Evolutionary conservation across 2,329 filamentous ascomycete species (phyloP).

Genomic region (Sporothrix mexicana): DNA sequence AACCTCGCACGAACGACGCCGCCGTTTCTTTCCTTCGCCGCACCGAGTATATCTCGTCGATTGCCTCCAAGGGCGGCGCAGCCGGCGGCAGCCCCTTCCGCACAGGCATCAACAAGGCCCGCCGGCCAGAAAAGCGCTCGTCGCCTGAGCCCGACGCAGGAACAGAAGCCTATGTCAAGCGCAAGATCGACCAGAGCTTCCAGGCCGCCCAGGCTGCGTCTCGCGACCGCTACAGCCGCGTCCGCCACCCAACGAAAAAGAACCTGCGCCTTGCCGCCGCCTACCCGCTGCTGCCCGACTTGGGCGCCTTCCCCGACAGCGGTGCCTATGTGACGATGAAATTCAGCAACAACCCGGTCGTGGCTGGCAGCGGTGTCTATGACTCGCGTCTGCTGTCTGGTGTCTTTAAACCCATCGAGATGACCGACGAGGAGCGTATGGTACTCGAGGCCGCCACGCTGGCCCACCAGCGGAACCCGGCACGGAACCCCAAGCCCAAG

Average conservation of each 20-base stretch:
- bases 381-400: constrained; percentile 66
- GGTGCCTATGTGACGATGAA: constrained; percentile 74
- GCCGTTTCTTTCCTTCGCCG: constrained; percentile 92
- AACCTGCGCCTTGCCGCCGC: constrained; percentile 64
- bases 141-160: constrained; percentile 55
- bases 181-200: constrained; percentile 69
- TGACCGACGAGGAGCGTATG: constrained; percentile 59
- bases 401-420: constrained; percentile 65
- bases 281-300: constrained; percentile 67
- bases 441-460: constrained; percentile 58
- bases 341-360: constrained; percentile 69
- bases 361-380: constrained; percentile 56
- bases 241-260: constrained; percentile 65
- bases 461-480: constrained; percentile 62
- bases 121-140: constrained; percentile 51
- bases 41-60: constrained; percentile 89
- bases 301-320: constrained; percentile 71
- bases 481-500: constrained; percentile 60
- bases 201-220: constrained; percentile 59
- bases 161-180: constrained; percentile 70
- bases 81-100: constrained; percentile 26
- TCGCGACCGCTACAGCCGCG: constrained; percentile 60
- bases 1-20: constrained; percentile 75
- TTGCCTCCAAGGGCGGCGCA: constrained; percentile 52
- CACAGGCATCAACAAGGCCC: constrained; percentile 38